Evolutionary conservation across 2,329 filamentous ascomycete genomes (phyloP).

Genomic region (Fusarium nurragi): DNA sequence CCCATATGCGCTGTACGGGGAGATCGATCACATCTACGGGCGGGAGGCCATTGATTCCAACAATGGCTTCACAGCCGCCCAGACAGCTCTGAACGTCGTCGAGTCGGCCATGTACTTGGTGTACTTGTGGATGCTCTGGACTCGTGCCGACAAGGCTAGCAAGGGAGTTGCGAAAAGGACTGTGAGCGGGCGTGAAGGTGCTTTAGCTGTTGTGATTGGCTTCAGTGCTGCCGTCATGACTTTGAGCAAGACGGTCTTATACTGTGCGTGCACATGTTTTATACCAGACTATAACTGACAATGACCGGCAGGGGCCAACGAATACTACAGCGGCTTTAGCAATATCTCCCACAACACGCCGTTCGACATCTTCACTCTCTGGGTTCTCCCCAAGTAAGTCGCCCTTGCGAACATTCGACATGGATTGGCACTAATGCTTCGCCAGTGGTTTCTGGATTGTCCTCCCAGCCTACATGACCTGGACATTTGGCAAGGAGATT

Average conservation of each 20-base stretch:
- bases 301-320: conserved; percentile 58
- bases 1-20: conserved; percentile 83
- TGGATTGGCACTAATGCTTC: not conserved
- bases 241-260: conserved; percentile 68
- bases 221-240: conserved; percentile 69
- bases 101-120: conserved; percentile 72
- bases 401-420: fast-evolving
- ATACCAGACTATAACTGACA: not conserved
- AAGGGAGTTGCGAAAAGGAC: conserved; percentile 44
- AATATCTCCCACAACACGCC: conserved; percentile 66
- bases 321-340: conserved; percentile 64
- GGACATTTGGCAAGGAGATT: conserved; percentile 59
- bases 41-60: conserved; percentile 73
- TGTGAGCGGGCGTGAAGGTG: conserved; percentile 56
- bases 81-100: conserved; percentile 73
- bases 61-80: conserved; percentile 81
- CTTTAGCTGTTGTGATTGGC: conserved; percentile 57
- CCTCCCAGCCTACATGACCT: conserved; percentile 62
- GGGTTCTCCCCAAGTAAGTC: conserved; percentile 68
- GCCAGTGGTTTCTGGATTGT: conserved; percentile 65
- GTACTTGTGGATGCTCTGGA: conserved; percentile 59
- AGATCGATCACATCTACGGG: conserved; percentile 84
- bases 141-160: conserved; percentile 11
- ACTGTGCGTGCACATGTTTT: conserved; percentile 57
- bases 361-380: conserved; percentile 58